phyloP scores from a whole-genome alignment of 306 rosid genomes.

The Castanea crenata region DNA sequence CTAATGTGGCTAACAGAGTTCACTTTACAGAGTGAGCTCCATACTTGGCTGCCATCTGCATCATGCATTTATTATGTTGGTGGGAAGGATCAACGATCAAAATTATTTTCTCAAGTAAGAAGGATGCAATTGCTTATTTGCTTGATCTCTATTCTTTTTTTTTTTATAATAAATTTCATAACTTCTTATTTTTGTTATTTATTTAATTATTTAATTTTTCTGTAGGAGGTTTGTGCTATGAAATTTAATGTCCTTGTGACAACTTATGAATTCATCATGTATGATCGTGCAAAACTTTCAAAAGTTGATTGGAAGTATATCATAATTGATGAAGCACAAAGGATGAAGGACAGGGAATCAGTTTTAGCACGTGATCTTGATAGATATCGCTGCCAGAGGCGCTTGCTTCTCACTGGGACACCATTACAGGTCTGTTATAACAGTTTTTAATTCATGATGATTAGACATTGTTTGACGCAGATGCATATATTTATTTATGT shows the following conservation, averaged over 20 bases:
- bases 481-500: background rate
- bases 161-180: background rate
- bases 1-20: conserved; percentile 26
- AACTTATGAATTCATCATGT: conserved; percentile 99
- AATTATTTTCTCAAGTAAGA: conserved; percentile 88
- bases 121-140: conserved; percentile 25
- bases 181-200: conserved; percentile 15
- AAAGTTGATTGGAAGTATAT: conserved; percentile 97
- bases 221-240: conserved; percentile 88
- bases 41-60: conserved; percentile 90
- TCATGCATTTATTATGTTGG: conserved; percentile 97
- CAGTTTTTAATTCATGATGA: conserved; percentile 9
- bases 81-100: conserved; percentile 83
- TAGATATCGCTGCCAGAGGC: conserved; percentile 93
- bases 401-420: conserved; percentile 94
- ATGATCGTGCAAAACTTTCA: conserved; percentile 93
- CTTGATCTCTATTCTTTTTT: background rate
- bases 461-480: conserved; percentile 3
- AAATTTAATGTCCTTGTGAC: conserved; percentile 98
- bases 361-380: conserved; percentile 99
- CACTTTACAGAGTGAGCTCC: conserved; percentile 80
- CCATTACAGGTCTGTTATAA: conserved; percentile 74
- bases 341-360: conserved; percentile 98
- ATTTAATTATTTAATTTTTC: background rate
- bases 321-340: conserved; percentile 95